Evolutionary conservation across 164 flowering plant genomes (phyloP).

Genomic region (Platanus orientalis): DNA sequence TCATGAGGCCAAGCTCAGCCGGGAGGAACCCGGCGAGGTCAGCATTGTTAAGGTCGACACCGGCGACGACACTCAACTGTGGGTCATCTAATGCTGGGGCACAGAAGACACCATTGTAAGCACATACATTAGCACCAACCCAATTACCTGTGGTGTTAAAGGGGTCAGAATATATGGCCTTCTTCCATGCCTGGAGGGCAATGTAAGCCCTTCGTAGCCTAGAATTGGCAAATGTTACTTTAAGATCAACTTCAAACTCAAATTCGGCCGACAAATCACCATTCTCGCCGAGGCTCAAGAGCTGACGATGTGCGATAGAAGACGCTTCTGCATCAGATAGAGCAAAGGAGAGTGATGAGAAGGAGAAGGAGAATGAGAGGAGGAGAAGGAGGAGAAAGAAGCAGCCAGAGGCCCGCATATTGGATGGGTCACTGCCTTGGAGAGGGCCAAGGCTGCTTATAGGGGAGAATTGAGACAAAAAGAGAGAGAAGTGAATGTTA

Average conservation of each 20-base stretch:
- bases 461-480: not conserved
- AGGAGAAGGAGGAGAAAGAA: conserved; percentile 7
- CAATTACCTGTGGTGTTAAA: conserved; percentile 25
- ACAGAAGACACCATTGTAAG: conserved; percentile 28
- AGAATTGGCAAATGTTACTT: conserved; percentile 15
- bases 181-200: conserved; percentile 33
- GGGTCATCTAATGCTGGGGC: conserved; percentile 16
- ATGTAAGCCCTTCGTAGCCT: conserved; percentile 27
- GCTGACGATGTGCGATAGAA: conserved; percentile 18
- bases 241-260: conserved; percentile 13
- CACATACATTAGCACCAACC: conserved; percentile 33
- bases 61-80: conserved; percentile 17
- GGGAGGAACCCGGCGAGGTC: conserved; percentile 29
- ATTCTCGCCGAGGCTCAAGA: conserved; percentile 8
- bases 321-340: conserved; percentile 16
- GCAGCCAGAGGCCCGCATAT: conserved; percentile 25
- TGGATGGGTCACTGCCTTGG: not conserved
- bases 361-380: conserved; percentile 2
- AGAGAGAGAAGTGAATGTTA: not conserved
- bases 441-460: conserved; percentile 1
- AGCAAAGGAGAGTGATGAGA: not conserved
- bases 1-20: conserved; percentile 21
- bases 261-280: conserved; percentile 12
- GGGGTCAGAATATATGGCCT: conserved; percentile 31
- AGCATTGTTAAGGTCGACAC: conserved; percentile 24